Percentiles rank a stretch among this genome's conserved stretches.
These are phyloP conservation scores for Coemansia sp. DNA, from an alignment of 192 early-diverging fungal genomes.

Conservation along the genomic window DNA sequence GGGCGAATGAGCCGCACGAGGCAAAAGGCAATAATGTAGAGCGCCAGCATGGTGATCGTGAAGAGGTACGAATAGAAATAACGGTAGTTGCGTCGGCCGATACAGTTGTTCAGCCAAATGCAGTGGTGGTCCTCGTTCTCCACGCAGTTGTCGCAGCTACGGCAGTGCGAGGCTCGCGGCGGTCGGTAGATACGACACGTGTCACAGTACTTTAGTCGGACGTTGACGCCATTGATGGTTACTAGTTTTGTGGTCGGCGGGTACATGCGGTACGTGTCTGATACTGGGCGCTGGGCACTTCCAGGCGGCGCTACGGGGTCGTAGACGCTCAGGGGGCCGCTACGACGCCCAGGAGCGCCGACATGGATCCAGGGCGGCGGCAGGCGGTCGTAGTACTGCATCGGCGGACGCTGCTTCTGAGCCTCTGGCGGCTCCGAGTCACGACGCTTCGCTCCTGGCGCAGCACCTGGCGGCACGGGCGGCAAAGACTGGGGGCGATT, in stretches of 20 bases:
- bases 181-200: slow-evolving; percentile 90
- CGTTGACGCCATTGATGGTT: slow-evolving; percentile 60
- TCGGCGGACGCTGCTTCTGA: slow-evolving; percentile 13
- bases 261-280: slow-evolving; percentile 28
- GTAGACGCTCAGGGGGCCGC: slow-evolving; percentile 45
- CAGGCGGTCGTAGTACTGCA: slow-evolving; percentile 59
- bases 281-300: slow-evolving; percentile 5
- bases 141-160: slow-evolving; percentile 90
- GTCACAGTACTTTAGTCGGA: slow-evolving; percentile 87
- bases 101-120: slow-evolving; percentile 93
- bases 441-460: background rate
- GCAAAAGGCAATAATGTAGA: slow-evolving; percentile 64
- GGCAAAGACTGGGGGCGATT: background rate
- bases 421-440: background rate
- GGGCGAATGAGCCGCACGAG: slow-evolving; percentile 63
- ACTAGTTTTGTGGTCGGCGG: slow-evolving; percentile 61
- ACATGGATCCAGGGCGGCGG: slow-evolving; percentile 53
- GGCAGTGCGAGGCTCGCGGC: slow-evolving; percentile 86
- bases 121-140: slow-evolving; percentile 91
- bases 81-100: slow-evolving; percentile 82
- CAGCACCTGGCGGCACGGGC: background rate
- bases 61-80: slow-evolving; percentile 82
- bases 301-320: slow-evolving; percentile 37
- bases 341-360: slow-evolving; percentile 25
- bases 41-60: slow-evolving; percentile 61